Evolutionary conservation across 2,329 filamentous ascomycete genomes (phyloP).

Genomic region (Cladophialophora immunda): DNA sequence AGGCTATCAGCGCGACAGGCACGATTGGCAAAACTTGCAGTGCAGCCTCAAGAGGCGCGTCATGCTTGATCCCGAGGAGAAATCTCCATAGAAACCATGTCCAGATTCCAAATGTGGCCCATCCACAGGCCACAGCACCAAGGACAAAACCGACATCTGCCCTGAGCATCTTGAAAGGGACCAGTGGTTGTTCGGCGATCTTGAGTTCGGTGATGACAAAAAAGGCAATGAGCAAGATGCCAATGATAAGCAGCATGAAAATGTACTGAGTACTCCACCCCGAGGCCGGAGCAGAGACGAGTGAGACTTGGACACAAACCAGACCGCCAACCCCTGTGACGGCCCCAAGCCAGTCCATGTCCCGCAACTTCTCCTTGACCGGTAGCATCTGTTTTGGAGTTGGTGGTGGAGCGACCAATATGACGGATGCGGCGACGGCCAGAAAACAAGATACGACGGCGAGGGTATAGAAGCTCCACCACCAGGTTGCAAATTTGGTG

Average conservation of each 20-base stretch:
- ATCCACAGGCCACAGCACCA: constrained; percentile 60
- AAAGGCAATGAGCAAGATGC: constrained; percentile 54
- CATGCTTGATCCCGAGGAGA: constrained; percentile 42
- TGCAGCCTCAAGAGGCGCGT: constrained; percentile 42
- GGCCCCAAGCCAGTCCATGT: constrained; percentile 46
- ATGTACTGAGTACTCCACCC: constrained; percentile 65
- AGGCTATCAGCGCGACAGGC: constrained; percentile 46
- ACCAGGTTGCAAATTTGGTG: constrained; percentile 52
- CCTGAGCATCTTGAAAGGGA: constrained; percentile 57
- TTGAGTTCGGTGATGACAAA: constrained; percentile 59
- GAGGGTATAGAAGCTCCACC: constrained; percentile 55
- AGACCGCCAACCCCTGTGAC: constrained; percentile 61
- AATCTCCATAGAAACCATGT: constrained; percentile 48
- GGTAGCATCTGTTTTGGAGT: constrained; percentile 38
- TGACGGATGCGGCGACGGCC: constrained; percentile 45
- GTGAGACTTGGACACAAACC: constrained; percentile 69
- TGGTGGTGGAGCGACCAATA: constrained; percentile 47
- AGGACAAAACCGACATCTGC: constrained; percentile 64
- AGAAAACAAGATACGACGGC: constrained; percentile 48
- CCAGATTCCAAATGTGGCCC: constrained; percentile 63
- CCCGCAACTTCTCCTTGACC: constrained; percentile 43
- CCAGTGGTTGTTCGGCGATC: constrained; percentile 53
- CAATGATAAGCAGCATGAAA: constrained; percentile 58
- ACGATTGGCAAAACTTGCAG: constrained; percentile 46
- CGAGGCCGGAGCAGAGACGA: constrained; percentile 66